Evolutionary conservation across 2,329 filamentous ascomycete species (phyloP).

Genomic region (Colletotrichum sublineola): DNA sequence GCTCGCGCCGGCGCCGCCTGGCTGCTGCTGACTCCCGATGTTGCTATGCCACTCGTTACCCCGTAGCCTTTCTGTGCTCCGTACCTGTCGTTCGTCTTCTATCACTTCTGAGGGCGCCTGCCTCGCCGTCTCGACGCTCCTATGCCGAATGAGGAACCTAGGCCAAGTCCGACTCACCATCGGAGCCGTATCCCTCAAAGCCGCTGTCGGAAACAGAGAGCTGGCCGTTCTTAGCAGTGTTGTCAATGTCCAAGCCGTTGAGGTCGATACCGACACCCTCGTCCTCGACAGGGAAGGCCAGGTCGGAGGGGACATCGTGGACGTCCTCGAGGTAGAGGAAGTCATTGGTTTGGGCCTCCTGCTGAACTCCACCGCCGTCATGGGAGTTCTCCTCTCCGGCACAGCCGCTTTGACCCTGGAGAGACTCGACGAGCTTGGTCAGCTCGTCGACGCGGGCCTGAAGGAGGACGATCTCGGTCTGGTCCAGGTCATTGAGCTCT

Average conservation of each 20-base stretch:
- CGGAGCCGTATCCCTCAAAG: conserved; percentile 1
- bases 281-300: background rate
- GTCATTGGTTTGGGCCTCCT: background rate
- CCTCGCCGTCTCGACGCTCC: too few relatives aligned
- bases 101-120: background rate
- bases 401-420: background rate
- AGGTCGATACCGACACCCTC: background rate
- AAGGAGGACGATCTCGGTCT: conserved; percentile 5
- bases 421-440: background rate
- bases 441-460: background rate
- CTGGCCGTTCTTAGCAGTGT: conserved; percentile 1
- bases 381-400: background rate
- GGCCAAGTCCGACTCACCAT: background rate
- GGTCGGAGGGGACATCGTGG: background rate
- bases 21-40: background rate
- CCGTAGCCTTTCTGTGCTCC: background rate
- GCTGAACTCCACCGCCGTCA: background rate
- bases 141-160: background rate
- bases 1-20: background rate
- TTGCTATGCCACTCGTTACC: background rate
- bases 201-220: conserved; percentile 13
- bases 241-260: conserved; percentile 9
- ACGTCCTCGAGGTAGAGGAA: background rate
- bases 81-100: too few relatives aligned
- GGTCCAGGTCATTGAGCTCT: conserved; percentile 2